Evolutionary conservation across 345 rosid species (phyloP).

Genomic region (Eutrema yunnanense): DNA sequence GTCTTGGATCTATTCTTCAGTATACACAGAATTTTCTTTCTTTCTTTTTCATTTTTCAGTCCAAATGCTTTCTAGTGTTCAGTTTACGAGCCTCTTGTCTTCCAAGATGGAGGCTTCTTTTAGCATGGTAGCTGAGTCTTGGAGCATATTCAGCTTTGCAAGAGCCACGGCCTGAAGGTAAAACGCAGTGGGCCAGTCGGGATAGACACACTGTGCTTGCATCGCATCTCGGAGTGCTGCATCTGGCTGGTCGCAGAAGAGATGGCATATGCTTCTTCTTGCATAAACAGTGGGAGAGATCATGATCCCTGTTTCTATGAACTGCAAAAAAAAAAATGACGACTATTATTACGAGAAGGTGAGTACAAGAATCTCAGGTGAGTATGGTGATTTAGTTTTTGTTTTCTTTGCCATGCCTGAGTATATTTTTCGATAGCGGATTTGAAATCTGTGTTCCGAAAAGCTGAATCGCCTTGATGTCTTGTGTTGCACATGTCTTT

Average conservation of each 20-base stretch:
- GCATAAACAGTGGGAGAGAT: constrained; percentile 81
- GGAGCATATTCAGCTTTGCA: constrained; percentile 76
- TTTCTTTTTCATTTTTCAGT: not conserved
- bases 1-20: not conserved
- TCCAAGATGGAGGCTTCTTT: constrained; percentile 70
- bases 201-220: constrained; percentile 88
- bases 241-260: constrained; percentile 73
- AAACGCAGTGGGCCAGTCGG: constrained; percentile 86
- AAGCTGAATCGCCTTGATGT: constrained; percentile 80
- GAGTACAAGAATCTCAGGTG: not conserved
- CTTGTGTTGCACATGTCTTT: constrained; percentile 86
- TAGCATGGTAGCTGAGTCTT: constrained; percentile 77
- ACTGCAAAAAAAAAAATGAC: constrained; percentile 31
- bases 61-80: not conserved
- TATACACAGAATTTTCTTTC: not conserved
- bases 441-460: constrained; percentile 57
- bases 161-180: constrained; percentile 89
- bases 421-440: constrained; percentile 77
- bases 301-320: constrained; percentile 81
- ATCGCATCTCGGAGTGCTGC: constrained; percentile 90
- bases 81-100: constrained; percentile 46
- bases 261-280: constrained; percentile 70
- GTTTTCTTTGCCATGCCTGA: constrained; percentile 39
- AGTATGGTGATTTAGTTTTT: not conserved
- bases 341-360: not conserved